These are phyloP conservation scores for Trifolium pratense DNA, from an alignment of 306 rosid genomes.

Conservation along the genomic window DNA sequence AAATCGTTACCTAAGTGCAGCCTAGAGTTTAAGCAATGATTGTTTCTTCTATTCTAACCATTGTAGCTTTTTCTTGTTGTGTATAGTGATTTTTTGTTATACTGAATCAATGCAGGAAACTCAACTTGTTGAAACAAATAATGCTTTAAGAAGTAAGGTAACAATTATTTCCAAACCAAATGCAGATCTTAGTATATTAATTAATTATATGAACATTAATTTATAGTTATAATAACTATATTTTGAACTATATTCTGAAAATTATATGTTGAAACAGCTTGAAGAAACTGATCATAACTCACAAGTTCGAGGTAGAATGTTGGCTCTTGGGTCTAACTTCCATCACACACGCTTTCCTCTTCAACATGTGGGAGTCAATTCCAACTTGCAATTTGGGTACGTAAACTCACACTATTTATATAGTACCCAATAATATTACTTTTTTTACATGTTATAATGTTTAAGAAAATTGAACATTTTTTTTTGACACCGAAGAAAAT, in stretches of 20 bases:
- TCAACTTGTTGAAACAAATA: conserved; percentile 67
- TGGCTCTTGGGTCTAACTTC: conserved; percentile 42
- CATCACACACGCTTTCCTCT: conserved; percentile 46
- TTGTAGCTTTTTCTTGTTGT: background rate
- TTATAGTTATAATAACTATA: too few species aligned
- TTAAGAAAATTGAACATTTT: too few species aligned
- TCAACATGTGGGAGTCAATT: conserved; percentile 56
- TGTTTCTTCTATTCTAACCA: background rate
- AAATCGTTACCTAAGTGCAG: background rate
- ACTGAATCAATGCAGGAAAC: conserved; percentile 60
- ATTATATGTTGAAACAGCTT: conserved; percentile 49
- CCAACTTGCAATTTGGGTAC: conserved; percentile 77
- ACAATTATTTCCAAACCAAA: conserved; percentile 16
- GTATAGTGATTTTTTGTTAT: background rate
- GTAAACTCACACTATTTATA: background rate
- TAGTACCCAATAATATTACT: background rate
- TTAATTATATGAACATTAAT: too few species aligned
- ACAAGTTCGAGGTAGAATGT: conserved; percentile 37
- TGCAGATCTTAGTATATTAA: too few species aligned
- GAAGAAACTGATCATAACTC: conserved; percentile 56
- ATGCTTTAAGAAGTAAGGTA: conserved; percentile 67
- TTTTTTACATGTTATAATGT: background rate
- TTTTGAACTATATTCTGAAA: background rate
- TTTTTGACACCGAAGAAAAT: too few species aligned
- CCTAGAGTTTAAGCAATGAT: background rate